Percentiles rank a stretch among this genome's conserved stretches.
phyloP scores from a whole-genome alignment of 2,329 filamentous ascomycete genomes.

The Stenocarpella maydis region DNA sequence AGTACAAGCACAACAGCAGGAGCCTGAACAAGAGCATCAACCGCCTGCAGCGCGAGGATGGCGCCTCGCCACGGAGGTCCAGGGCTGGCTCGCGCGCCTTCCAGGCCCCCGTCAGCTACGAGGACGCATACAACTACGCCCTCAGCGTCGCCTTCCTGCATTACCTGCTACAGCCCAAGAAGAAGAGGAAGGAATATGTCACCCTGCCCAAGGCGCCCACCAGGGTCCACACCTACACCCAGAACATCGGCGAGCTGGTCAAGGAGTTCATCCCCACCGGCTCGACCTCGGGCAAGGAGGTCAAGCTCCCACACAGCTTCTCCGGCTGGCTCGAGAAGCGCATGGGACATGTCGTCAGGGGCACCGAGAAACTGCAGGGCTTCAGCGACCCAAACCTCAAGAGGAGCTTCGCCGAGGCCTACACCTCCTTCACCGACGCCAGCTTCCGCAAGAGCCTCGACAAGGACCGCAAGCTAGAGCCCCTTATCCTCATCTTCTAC shows the following conservation, averaged over 20 bases:
- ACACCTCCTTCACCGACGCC: conserved; percentile 90
- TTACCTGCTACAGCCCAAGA: conserved; percentile 90
- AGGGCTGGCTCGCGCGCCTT: conserved; percentile 57
- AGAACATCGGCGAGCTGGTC: conserved; percentile 83
- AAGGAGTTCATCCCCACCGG: conserved; percentile 74
- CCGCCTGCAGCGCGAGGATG: conserved; percentile 52
- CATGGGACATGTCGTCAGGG: conserved; percentile 81
- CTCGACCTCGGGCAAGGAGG: conserved; percentile 52
- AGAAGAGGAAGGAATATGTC: conserved; percentile 89
- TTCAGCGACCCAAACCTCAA: conserved; percentile 92
- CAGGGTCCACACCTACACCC: conserved; percentile 63
- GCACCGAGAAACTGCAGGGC: conserved; percentile 84
- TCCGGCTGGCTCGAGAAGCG: conserved; percentile 69
- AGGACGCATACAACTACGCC: conserved; percentile 91
- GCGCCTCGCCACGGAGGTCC: conserved; percentile 43
- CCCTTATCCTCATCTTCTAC: conserved; percentile 94
- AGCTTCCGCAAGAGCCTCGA: conserved; percentile 91
- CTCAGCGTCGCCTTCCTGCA: conserved; percentile 90
- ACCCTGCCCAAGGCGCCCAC: conserved; percentile 68
- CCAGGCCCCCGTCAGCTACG: conserved; percentile 63
- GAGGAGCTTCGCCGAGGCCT: conserved; percentile 91
- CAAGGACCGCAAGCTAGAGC: conserved; percentile 91
- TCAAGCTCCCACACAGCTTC: conserved; percentile 67
- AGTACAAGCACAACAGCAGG: conserved; percentile 55
- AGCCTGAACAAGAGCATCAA: conserved; percentile 52